Evolutionary conservation across 1,284 basidiomycete species (phyloP), one percentile per base, ranked within the genome.

Genomic region (Melampsora medusae): DNA sequence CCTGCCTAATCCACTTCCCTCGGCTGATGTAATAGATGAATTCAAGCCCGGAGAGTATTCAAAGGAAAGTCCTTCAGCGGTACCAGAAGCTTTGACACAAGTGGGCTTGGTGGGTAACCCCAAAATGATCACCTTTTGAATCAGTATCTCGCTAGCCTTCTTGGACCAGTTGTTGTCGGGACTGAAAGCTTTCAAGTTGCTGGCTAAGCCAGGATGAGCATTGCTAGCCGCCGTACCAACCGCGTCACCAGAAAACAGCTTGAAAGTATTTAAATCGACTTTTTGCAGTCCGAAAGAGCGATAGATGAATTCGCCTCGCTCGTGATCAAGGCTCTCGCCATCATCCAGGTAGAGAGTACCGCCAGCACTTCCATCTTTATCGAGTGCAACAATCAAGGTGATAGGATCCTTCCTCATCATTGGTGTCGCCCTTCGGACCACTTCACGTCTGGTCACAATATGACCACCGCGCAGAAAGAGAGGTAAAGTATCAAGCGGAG

Each of bases 281-380:
- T 19, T 19, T 16, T 53, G 17, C 4, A 62, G 31, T 17, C 7
- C 31, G 25, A 62, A 62, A 25, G 60, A 62, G 77, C 91, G 88
- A 91, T 91, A 95, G 69, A 97, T 86, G 81, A 92, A 89, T 67
- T 93, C 86, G 46, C 96, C 95, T 5, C 87, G 81, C 79, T 89
- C 85, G 84, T 94, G 90, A 1, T 87, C 86, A 83, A 90, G 98
- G 0, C 91, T 89, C 78, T 91, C 91, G 7, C 97, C 96, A 81
- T 99, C 97, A 83, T 99, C 97, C 72, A 97, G 87, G 84, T 99
- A 99, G 50, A 99, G 86, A 82, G 94, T 91, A 48, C 96, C 96
- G 2, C 82, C 81, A 0, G 95, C 94, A 9, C 22, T 16, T 31
- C 89, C 88, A 2, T 86, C 82, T 74, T 89, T 88, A 84, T 88